Evolutionary conservation across 2,329 filamentous ascomycete species (phyloP).

Genomic region (Plectosphaerella plurivora): DNA sequence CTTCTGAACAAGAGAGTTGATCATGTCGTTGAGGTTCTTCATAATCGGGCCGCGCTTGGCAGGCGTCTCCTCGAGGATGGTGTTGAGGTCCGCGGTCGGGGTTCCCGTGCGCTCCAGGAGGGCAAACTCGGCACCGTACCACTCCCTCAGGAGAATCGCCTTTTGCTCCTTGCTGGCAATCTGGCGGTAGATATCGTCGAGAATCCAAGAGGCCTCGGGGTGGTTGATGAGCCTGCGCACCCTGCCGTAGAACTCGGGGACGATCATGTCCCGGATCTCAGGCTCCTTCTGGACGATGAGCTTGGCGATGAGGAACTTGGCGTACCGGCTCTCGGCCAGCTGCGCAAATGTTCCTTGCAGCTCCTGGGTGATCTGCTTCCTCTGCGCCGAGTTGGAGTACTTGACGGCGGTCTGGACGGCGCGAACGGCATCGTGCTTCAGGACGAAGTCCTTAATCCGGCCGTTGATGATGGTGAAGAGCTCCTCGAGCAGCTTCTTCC

Average conservation of each 20-base stretch:
- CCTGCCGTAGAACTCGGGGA: conserved; percentile 92
- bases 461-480: conserved; percentile 89
- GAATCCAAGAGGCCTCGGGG: conserved; percentile 92
- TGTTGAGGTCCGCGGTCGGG: conserved; percentile 62
- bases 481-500: conserved; percentile 81
- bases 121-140: conserved; percentile 93
- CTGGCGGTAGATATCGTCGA: conserved; percentile 92
- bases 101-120: conserved; percentile 61
- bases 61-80: conserved; percentile 71
- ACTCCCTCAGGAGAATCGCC: conserved; percentile 79
- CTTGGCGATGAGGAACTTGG: conserved; percentile 96
- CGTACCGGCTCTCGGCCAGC: conserved; percentile 91
- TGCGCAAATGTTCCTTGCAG: conserved; percentile 79
- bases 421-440: conserved; percentile 97
- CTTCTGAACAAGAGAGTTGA: conserved; percentile 92
- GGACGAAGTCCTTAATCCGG: conserved; percentile 88
- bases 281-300: conserved; percentile 87
- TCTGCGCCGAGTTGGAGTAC: conserved; percentile 81
- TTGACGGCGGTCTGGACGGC: conserved; percentile 97
- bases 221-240: conserved; percentile 93
- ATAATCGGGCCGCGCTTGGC: conserved; percentile 87
- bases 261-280: conserved; percentile 81
- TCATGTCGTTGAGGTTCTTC: conserved; percentile 78
- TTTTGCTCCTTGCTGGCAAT: conserved; percentile 85
- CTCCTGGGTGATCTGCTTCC: conserved; percentile 81